These are phyloP conservation scores for Persicaria tinctoria DNA, from an alignment of 148 eudicot species.

Conservation along the genomic window DNA sequence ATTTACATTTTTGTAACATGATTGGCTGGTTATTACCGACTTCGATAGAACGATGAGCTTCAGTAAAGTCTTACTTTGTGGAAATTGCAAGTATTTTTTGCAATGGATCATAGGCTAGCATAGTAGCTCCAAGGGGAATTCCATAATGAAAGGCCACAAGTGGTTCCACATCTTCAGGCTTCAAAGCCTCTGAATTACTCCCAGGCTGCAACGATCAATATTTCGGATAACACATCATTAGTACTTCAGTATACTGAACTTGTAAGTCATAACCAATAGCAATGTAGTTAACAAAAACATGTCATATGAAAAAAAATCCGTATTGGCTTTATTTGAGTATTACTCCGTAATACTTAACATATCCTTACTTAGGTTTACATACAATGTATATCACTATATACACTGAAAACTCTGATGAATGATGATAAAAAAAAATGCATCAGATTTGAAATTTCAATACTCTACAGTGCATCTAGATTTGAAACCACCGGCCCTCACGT, in stretches of 20 bases:
- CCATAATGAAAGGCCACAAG: slow-evolving; percentile 75
- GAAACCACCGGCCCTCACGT: slow-evolving; percentile 8
- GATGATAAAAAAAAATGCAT: background rate
- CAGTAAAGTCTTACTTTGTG: slow-evolving; percentile 46
- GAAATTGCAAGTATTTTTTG: slow-evolving; percentile 82
- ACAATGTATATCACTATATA: background rate
- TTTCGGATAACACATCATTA: background rate
- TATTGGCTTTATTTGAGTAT: background rate
- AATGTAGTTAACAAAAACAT: background rate
- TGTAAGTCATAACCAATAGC: background rate
- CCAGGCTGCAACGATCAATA: slow-evolving; percentile 44
- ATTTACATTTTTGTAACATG: too few relatives aligned
- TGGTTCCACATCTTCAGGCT: slow-evolving; percentile 61
- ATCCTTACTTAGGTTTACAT: background rate
- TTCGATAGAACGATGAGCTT: too few relatives aligned
- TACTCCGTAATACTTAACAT: background rate
- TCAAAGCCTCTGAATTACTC: slow-evolving; percentile 45
- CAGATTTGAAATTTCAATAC: background rate
- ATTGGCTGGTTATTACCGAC: too few relatives aligned
- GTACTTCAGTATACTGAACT: background rate
- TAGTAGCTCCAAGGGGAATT: slow-evolving; percentile 54
- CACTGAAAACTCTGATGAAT: background rate
- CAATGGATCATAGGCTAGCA: slow-evolving; percentile 61
- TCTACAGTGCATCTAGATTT: background rate
- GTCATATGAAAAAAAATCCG: background rate